A percentile compares a stretch with the other conserved stretches of the same genome.
Conservation (phyloP, 331 rosid species). For the Quercus tomentella region DNA sequence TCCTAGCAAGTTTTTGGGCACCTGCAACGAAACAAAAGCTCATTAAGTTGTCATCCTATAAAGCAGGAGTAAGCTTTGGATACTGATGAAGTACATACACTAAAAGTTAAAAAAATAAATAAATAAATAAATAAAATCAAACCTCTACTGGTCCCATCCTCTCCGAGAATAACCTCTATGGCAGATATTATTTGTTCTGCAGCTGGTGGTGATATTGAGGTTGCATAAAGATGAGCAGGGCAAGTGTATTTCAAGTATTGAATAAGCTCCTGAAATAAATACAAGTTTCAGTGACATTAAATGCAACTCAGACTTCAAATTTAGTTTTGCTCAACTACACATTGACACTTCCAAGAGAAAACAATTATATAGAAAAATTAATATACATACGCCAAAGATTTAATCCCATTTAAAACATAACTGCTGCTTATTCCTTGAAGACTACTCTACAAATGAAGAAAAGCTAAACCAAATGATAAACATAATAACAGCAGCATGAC, state of each 20-base stretch:
- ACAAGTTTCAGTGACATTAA: background rate
- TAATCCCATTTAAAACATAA: no score
- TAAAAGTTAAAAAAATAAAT: background rate
- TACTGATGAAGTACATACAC: no score
- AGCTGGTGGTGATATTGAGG: slow-evolving; percentile 87
- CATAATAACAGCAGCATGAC: no score
- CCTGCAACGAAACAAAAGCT: slow-evolving; percentile 31
- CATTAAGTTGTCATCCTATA: background rate
- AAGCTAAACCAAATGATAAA: no score
- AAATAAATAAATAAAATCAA: background rate
- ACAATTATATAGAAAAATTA: no score
- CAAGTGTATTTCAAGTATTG: slow-evolving; percentile 69
- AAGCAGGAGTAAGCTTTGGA: no score
- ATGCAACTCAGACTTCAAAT: no score
- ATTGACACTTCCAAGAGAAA: no score
- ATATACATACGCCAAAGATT: no score
- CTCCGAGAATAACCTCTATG: slow-evolving; percentile 76
- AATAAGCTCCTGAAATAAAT: slow-evolving; percentile 64
- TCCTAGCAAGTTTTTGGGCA: slow-evolving; percentile 84
- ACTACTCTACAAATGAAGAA: no score
- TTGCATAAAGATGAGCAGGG: slow-evolving; percentile 79
- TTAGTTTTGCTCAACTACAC: no score
- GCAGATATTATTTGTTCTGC: slow-evolving; percentile 79
- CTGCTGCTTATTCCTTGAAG: no score
- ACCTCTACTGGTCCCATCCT: slow-evolving; percentile 94